phyloP scores from a whole-genome alignment of 345 rosid species.

The Lumnitzera littorea region DNA sequence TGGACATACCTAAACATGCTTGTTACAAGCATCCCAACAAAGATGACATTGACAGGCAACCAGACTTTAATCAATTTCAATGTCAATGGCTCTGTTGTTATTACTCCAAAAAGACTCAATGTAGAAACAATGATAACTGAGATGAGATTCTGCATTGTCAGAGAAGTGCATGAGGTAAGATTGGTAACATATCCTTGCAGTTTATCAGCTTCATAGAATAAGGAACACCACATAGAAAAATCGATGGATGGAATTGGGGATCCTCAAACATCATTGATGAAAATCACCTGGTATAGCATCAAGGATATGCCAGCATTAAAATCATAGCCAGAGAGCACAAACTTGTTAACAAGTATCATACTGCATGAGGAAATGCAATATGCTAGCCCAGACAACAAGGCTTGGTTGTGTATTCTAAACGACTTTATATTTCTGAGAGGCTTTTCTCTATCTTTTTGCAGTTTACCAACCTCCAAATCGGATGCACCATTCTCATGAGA shows the following conservation, averaged over 20 bases:
- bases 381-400: slow-evolving; percentile 80
- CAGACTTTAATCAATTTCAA: slow-evolving; percentile 83
- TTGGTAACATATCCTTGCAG: not conserved
- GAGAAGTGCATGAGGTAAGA: slow-evolving; percentile 9
- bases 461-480: slow-evolving; percentile 82
- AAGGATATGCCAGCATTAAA: slow-evolving; percentile 92
- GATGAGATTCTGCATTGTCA: slow-evolving; percentile 72
- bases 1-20: slow-evolving; percentile 93
- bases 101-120: slow-evolving; percentile 60
- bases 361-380: slow-evolving; percentile 96
- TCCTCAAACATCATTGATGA: not conserved
- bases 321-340: slow-evolving; percentile 87
- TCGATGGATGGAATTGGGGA: too few species aligned
- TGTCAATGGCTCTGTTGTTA: slow-evolving; percentile 83
- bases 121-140: slow-evolving; percentile 71
- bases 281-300: slow-evolving; percentile 90
- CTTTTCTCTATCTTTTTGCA: slow-evolving; percentile 53
- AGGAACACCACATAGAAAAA: too few species aligned
- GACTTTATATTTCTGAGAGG: slow-evolving; percentile 27
- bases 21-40: slow-evolving; percentile 96
- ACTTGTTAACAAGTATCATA: slow-evolving; percentile 92
- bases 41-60: slow-evolving; percentile 90
- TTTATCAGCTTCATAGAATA: not conserved
- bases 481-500: slow-evolving; percentile 43
- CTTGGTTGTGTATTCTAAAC: slow-evolving; percentile 57